Evolutionary conservation across 2,329 filamentous ascomycete species (phyloP).

Genomic region (Pseudocercospora eumusae): DNA sequence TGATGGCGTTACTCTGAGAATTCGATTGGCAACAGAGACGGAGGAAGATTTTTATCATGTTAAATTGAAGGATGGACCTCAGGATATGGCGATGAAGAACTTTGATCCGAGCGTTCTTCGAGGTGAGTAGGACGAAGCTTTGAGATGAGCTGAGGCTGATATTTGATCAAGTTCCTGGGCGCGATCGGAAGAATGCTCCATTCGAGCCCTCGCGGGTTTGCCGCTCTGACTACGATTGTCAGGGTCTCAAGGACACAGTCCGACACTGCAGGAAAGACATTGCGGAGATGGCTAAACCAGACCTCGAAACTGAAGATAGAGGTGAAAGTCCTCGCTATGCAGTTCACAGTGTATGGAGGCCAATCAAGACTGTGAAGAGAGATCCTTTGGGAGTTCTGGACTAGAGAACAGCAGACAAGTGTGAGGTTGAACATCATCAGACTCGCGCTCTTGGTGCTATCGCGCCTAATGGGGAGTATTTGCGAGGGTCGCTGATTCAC

Average conservation of each 20-base stretch:
- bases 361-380: conserved; percentile 11
- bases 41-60: conserved; percentile 8
- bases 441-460: conserved; percentile 3
- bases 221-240: conserved; percentile 8
- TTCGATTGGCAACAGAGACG: not conserved
- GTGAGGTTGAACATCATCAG: not conserved
- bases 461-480: not conserved
- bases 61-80: not conserved
- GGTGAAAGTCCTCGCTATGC: conserved; percentile 13
- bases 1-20: conserved; percentile 2
- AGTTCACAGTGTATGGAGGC: conserved; percentile 10
- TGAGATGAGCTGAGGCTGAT: not conserved
- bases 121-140: not conserved
- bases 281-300: not conserved
- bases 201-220: conserved; percentile 1
- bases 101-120: not conserved
- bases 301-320: conserved; percentile 10
- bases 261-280: conserved; percentile 10
- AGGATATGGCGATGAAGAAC: conserved; percentile 2
- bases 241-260: conserved; percentile 7
- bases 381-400: conserved; percentile 16
- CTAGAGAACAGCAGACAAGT: conserved; percentile 12
- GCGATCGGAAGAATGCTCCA: not conserved
- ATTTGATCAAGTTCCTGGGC: not conserved
- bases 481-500: not conserved